Evolutionary conservation across 2,329 filamentous ascomycete species (phyloP), one percentile per base, ranked within the genome.

Genomic region (Sporothrix pallida): DNA sequence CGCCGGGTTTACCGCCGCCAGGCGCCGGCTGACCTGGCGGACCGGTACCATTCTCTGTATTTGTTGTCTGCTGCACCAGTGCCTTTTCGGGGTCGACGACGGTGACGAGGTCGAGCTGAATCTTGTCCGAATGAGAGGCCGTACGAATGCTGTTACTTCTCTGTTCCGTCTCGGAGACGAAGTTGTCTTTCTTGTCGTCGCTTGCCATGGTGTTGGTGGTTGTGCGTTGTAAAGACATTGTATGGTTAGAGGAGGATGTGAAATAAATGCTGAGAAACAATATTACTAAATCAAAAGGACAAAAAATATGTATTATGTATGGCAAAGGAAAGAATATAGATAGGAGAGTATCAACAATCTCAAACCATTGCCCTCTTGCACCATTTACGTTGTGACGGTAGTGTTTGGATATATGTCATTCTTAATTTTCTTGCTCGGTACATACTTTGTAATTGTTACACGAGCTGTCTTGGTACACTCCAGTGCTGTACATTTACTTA

Each of bases 71-170:
- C 52, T 54, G 50, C 50, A 54, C 50, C 12, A 54, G 50, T 54
- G 52, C 52, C 52, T 56, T 56, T 56, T 56, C 52, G 50, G 50
- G 50, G 50, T 54, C 50, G 50, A 54, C 50, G 50, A 54, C 50
- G 50, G 50, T n/a, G 50, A 54, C 50, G 12, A 54, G 8, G 17
- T 54, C 50, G 50, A 17, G 50, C 50, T 54, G 50, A 15, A 54
- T 15, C 17, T n/a, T 54, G 10, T 54, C 50, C 50, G 50, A 17
- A n/a, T 54, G 50, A 54, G 50, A 54, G 4, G 17, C 50, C 10
- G 50, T 54, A n/a, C 50, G 50, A 54, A 7, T 54, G 50, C 50
- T 54, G 50, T n/a, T 54, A n/a, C 17, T 54, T 54, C 50, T 54
- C 15, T 54, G 50, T 54, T 54, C 50, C 50, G 50, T 15, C 50